phyloP scores from a whole-genome alignment of 1,139 yeast species.

The Zygoascus sp. region DNA sequence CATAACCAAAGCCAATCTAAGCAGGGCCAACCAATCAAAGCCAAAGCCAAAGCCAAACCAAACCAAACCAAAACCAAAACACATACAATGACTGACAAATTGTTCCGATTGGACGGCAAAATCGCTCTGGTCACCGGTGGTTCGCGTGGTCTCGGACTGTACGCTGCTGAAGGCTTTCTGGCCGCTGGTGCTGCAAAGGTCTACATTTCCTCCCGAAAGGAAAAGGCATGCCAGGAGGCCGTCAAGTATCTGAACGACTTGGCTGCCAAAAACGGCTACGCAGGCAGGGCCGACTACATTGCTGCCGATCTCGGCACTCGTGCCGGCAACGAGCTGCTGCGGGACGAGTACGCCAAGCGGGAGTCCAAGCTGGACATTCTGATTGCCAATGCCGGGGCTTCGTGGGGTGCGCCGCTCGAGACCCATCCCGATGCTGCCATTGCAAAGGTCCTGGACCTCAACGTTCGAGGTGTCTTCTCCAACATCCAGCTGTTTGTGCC shows the following conservation, averaged over 20 bases:
- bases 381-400: conserved; percentile 76
- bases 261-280: conserved; percentile 40
- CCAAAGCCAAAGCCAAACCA: background rate
- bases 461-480: conserved; percentile 67
- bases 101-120: conserved; percentile 44
- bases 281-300: conserved; percentile 48
- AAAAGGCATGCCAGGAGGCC: conserved; percentile 59
- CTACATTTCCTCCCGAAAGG: conserved; percentile 64
- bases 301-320: conserved; percentile 59
- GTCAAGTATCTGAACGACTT: conserved; percentile 47
- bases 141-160: conserved; percentile 67
- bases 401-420: conserved; percentile 69
- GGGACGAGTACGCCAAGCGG: conserved; percentile 40
- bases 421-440: conserved; percentile 60
- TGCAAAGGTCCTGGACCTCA: conserved; percentile 60
- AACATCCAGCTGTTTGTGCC: conserved; percentile 62
- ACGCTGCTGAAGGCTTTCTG: conserved; percentile 64
- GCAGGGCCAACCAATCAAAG: too few species aligned
- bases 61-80: background rate
- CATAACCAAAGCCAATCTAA: too few species aligned
- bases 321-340: conserved; percentile 48
- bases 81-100: background rate
- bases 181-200: conserved; percentile 61
- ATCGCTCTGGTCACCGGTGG: conserved; percentile 77
- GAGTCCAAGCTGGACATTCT: conserved; percentile 52